Evolutionary conservation across 169 alveolate genomes (phyloP).

Genomic region (Plasmodium fragile): DNA sequence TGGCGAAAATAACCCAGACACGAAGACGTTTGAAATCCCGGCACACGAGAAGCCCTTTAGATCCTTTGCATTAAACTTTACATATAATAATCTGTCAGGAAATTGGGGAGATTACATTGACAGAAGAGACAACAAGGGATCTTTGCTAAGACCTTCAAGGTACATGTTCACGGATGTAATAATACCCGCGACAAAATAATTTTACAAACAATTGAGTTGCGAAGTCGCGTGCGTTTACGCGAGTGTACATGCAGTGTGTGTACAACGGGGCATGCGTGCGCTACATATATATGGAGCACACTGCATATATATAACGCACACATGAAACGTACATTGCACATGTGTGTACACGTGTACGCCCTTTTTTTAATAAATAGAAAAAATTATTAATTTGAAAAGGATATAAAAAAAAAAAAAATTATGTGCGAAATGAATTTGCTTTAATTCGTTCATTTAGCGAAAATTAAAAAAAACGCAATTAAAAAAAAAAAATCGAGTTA

Average conservation of each 20-base stretch:
- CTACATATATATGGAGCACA: not conserved
- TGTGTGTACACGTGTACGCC: constrained; percentile 8
- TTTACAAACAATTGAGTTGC: constrained; percentile 5
- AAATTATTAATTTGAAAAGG: not conserved
- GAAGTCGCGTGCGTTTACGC: not conserved
- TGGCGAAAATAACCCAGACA: constrained; percentile 88
- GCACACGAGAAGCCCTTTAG: constrained; percentile 89
- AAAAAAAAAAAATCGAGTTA: not conserved
- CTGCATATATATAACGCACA: not conserved
- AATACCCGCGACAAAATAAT: constrained; percentile 86
- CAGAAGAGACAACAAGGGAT: constrained; percentile 89
- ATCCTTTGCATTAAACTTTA: constrained; percentile 89
- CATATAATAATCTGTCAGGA: constrained; percentile 91
- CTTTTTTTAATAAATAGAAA: not conserved
- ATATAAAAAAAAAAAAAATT: not conserved
- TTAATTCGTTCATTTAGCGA: not conserved
- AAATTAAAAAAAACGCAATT: not conserved
- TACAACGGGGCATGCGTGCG: not conserved
- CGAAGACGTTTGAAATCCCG: constrained; percentile 86
- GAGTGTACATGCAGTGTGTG: not conserved
- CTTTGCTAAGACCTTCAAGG: constrained; percentile 90
- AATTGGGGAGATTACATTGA: constrained; percentile 92
- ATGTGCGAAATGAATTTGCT: not conserved
- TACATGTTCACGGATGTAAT: constrained; percentile 89
- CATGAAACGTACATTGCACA: not conserved